Base-by-base conservation (phyloP, 208 protist species). In the Acanthamoeba triangularis region DNA sequence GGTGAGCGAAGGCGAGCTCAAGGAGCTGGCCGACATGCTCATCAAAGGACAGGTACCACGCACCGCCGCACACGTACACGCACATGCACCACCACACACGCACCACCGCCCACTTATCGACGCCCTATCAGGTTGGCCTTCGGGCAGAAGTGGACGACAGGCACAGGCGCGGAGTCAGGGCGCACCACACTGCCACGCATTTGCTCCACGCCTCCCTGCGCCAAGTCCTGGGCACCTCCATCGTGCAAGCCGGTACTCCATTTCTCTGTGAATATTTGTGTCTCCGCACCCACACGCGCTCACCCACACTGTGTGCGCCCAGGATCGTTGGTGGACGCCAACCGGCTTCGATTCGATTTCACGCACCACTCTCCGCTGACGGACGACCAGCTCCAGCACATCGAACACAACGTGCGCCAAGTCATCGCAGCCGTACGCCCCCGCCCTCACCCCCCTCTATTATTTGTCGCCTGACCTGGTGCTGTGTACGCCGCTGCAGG, bases 271-370 rank as follows among this genome's bases (percentile, higher is more conserved):
- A 25, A 69, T 69, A 69, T 25, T 69, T 78, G 0, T 10, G 11
- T 56, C 52, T 20, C 52, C 11, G 16, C 18, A 56, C 52, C 18
- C 52, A 56, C 52, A 56, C 52, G 52, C 52, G 41, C 41, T 47
- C 41, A 47, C 41, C 41, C 41, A 47, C 41, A 47, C 41, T 47
- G 41, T 47, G 37, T 41, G 52, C 52, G 52, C 52, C 2, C 52
- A 88, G 94, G 94, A 3, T 95, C 90, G 41, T 35, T 84, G 28
- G 95, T 96, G 18, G 95, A 93, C 10, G 28, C 56, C 44, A 35
- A 95, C 54, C 41, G 63, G 35, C 90, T 96, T 20, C 95, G 95
- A 6, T 95, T 96, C 33, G 95, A 96, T 49, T 96, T 96, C 37
- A 82, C 95, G 0, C 41, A 76, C 47, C 59, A 93, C 18, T n/a